These are phyloP conservation scores for Ustilago sp. DNA, from an alignment of 1,284 basidiomycete genomes.

Conservation along the genomic window DNA sequence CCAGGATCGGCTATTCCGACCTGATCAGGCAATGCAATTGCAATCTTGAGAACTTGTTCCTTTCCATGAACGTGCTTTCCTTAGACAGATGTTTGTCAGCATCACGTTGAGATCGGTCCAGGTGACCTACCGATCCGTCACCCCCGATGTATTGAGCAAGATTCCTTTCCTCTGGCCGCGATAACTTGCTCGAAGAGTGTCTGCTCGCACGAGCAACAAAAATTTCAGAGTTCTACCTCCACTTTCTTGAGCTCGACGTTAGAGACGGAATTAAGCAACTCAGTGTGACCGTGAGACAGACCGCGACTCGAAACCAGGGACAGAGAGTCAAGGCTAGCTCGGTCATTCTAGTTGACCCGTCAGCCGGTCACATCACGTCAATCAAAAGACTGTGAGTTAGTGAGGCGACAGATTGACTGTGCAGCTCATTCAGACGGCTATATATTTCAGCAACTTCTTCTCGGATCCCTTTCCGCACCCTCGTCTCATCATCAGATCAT, in stretches of 20 bases:
- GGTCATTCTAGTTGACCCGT: neutral
- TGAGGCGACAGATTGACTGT: neutral
- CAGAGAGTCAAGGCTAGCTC: neutral
- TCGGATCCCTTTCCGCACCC: neutral
- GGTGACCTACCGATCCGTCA: neutral
- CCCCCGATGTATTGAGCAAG: neutral
- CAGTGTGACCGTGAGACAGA: neutral
- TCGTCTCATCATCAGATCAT: neutral
- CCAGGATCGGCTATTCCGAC: too few species aligned
- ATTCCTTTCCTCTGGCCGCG: neutral
- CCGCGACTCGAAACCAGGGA: neutral
- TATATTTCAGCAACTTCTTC: slow-evolving; percentile 3
- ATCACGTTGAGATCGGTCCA: neutral
- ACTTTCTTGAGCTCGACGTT: neutral
- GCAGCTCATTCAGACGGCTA: neutral
- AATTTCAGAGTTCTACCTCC: neutral
- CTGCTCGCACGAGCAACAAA: slow-evolving; percentile 4
- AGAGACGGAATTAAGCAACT: neutral
- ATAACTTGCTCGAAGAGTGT: neutral
- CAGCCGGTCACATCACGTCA: neutral
- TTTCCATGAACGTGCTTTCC: too few species aligned
- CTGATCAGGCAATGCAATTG: too few species aligned
- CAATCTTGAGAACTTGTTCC: too few species aligned
- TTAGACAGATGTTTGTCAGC: too few species aligned
- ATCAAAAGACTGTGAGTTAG: too few species aligned